These are phyloP conservation scores for Microbotryum saponariae DNA, from an alignment of 1,284 basidiomycete species.

Conservation along the genomic window DNA sequence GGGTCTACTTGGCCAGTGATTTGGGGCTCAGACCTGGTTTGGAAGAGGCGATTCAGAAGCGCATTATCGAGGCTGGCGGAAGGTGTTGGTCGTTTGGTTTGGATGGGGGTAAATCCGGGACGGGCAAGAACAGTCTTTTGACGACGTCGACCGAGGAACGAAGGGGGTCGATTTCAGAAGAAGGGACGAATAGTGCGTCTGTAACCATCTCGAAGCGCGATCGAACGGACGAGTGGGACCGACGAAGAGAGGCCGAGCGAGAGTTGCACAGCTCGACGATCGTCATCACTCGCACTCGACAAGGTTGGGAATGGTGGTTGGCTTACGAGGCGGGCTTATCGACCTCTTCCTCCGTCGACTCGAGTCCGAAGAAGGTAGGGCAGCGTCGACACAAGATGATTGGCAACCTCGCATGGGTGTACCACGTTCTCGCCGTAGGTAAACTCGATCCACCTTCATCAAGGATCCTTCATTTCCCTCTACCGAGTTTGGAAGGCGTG, in stretches of 20 bases:
- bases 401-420: constrained; percentile 71
- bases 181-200: constrained; percentile 36
- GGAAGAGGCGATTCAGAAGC: constrained; percentile 51
- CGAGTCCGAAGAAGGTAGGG: constrained; percentile 46
- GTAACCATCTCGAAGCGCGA: constrained; percentile 2
- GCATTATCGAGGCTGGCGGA: constrained; percentile 55
- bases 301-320: constrained; percentile 59
- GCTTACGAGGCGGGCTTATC: constrained; percentile 27
- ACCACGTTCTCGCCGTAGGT: constrained; percentile 61
- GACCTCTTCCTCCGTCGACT: neutral
- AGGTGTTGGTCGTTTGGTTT: constrained; percentile 44
- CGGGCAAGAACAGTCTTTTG: constrained; percentile 33
- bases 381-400: constrained; percentile 54
- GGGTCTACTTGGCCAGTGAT: constrained; percentile 52
- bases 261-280: constrained; percentile 51
- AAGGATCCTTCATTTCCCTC: constrained; percentile 55
- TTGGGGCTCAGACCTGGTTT: constrained; percentile 51
- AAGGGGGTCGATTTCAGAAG: constrained; percentile 48
- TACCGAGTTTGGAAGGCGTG: constrained; percentile 39
- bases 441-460: constrained; percentile 59
- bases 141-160: neutral
- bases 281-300: constrained; percentile 59
- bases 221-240: constrained; percentile 11
- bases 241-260: constrained; percentile 27
- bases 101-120: constrained; percentile 24